Evolutionary conservation across 2,329 filamentous ascomycete genomes (phyloP), one percentile per base, ranked within the genome.

Genomic region (Trichoderma polysporum): DNA sequence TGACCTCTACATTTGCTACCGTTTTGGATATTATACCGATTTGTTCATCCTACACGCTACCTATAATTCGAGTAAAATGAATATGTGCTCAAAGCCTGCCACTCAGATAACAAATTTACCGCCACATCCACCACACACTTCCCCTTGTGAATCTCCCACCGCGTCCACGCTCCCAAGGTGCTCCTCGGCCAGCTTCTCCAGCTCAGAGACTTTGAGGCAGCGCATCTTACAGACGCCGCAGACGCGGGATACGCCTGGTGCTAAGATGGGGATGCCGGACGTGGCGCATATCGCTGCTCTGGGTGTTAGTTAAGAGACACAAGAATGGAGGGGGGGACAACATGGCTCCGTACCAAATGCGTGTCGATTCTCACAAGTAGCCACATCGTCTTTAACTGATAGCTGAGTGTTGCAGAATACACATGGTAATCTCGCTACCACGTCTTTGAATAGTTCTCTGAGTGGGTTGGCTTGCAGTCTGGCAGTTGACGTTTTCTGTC

Each of bases 191-290:
- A 80, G 73, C 25, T 70, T 74, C 2, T 73, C 70, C 25, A 87
- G 74, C 69, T 82, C 79, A 4, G 79, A 76, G 0, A 79, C 73
- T 53, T 81, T 79, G 22, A 88, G 77, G 8, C 83, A 86, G 27
- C 85, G 80, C 29, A 80, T 74, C 17, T 81, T 82, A 70, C 86
- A 88, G 2, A 88, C 83, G 22, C 82, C 83, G 62, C 86, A 88
- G 3, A 82, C 81, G 37, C 82, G 79, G 0, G 85, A 87, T 54
- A 84, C 79, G 2, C 83, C 84, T 0, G 86, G 86, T 1, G 79
- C 81, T 67, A 85, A 77, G 69, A 88, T 85, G 13, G 85, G 82
- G 8, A 88, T 74, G 1, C 84, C 83, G 0, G 83, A 86, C 0
- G 83, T 81, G 0, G 83, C 82, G 68, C 86, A 88, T 1, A 79